Evolutionary conservation across 495 filamentous ascomycete genomes (phyloP), one percentile per base, ranked within the genome.

Genomic region (Aspergillus asperescens): DNA sequence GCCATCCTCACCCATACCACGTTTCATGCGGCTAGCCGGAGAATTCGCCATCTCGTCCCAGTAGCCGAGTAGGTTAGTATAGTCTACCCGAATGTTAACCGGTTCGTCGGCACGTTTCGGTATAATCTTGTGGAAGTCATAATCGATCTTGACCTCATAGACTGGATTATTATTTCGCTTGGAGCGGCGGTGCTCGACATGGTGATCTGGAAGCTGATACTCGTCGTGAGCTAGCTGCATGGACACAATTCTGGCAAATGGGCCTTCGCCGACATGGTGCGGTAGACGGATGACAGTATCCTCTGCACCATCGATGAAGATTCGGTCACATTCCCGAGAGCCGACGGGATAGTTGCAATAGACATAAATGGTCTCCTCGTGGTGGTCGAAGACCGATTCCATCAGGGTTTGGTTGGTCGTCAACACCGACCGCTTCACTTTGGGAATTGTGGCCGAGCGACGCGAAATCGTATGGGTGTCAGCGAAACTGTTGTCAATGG

Each of bases 241-340:
- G n/a, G n/a, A n/a, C n/a, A n/a, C n/a, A n/a, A n/a, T n/a, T n/a
- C n/a, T n/a, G n/a, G n/a, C n/a, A n/a, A n/a, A n/a, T n/a, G n/a
- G n/a, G n/a, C n/a, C n/a, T n/a, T n/a, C n/a, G n/a, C n/a, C n/a
- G n/a, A n/a, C n/a, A n/a, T n/a, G n/a, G n/a, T n/a, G n/a, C n/a
- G n/a, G n/a, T n/a, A n/a, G n/a, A n/a, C 39, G 42, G 49, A 69
- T 67, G 42, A 69, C 66, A 13, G 66, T 69, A 45, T 69, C 65
- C 46, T 63, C 58, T n/a, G 41, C 41, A 23, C 41, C 41, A n/a
- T 60, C 52, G 22, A 49, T 23, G 42, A 58, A 69, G 2, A 67
- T 44, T 23, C 60, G 43, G 12, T 58, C 12, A 44, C 64, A 67
- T 19, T 59, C 28, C 23, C 29, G 12, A 1, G 65, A 68, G 2